A percentile compares a stretch with the other conserved stretches of the same genome.
Conservation (phyloP, 202 grass and related monocot species). For the Miscanthus sacchariflorus region DNA sequence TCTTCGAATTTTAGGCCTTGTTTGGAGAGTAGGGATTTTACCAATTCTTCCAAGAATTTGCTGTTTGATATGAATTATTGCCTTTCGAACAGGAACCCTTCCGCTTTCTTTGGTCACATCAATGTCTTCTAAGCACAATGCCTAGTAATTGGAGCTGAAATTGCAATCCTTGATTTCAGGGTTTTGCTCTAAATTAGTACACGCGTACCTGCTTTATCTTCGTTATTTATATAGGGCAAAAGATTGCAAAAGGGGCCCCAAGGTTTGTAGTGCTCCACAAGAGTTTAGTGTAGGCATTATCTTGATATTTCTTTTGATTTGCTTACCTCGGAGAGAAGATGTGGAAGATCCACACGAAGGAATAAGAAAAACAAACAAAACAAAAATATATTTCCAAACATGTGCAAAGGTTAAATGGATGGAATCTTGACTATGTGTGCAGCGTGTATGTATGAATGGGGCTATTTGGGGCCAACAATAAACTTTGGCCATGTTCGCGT, state of each 20-base stretch:
- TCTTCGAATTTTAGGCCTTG: background rate
- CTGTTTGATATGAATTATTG: background rate
- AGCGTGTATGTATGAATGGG: slow-evolving; percentile 30
- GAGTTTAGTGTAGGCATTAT: slow-evolving; percentile 28
- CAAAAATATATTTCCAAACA: slow-evolving; percentile 15
- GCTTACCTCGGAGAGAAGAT: slow-evolving; percentile 30
- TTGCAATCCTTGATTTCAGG: slow-evolving; percentile 67
- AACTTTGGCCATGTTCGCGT: no score
- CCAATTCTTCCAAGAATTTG: background rate
- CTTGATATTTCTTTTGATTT: slow-evolving; percentile 27
- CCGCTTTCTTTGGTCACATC: slow-evolving; percentile 53
- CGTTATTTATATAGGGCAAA: slow-evolving; percentile 29
- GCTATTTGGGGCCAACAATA: slow-evolving; percentile 33
- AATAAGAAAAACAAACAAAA: slow-evolving; percentile 23
- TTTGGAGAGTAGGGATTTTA: background rate
- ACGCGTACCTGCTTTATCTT: slow-evolving; percentile 55
- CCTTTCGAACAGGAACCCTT: background rate
- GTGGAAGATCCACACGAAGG: background rate
- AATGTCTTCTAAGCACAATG: slow-evolving; percentile 53
- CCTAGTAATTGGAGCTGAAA: slow-evolving; percentile 52
- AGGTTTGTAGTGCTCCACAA: slow-evolving; percentile 28
- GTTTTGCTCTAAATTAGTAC: slow-evolving; percentile 61
- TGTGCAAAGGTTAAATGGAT: slow-evolving; percentile 18
- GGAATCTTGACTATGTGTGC: slow-evolving; percentile 20
- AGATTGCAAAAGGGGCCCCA: slow-evolving; percentile 26